Percentiles rank a stretch among this genome's conserved stretches.
These are phyloP conservation scores for Paxillus ammoniavirescens DNA, from an alignment of 768 basidiomycete species.

Conservation along the genomic window DNA sequence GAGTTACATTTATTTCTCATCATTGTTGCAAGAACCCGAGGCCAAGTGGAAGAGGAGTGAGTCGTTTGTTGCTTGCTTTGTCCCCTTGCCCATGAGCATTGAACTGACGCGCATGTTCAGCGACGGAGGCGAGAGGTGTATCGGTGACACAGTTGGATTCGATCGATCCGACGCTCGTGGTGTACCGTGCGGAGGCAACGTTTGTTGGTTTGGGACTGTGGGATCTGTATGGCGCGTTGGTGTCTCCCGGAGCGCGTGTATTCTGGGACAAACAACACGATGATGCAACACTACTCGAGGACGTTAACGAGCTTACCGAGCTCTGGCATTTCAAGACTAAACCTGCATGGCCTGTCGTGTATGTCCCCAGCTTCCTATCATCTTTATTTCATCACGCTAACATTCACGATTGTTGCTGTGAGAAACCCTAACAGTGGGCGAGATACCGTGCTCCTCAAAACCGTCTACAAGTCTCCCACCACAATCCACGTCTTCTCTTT, in stretches of 20 bases:
- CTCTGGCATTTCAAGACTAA: slow-evolving; percentile 92
- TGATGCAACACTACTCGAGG: slow-evolving; percentile 81
- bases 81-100: not conserved
- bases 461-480: slow-evolving; percentile 94
- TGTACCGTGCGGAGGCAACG: slow-evolving; percentile 94
- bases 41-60: slow-evolving; percentile 93
- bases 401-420: slow-evolving; percentile 1
- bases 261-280: slow-evolving; percentile 93
- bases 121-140: slow-evolving; percentile 84
- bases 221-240: slow-evolving; percentile 88
- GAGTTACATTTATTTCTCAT: slow-evolving; percentile 98
- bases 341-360: slow-evolving; percentile 93
- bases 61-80: slow-evolving; percentile 24
- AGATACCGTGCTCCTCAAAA: slow-evolving; percentile 88
- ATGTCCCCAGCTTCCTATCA: slow-evolving; percentile 33
- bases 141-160: slow-evolving; percentile 95
- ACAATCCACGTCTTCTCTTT: slow-evolving; percentile 95
- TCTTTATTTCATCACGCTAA: slow-evolving; percentile 7
- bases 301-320: slow-evolving; percentile 87
- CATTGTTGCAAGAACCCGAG: slow-evolving; percentile 93
- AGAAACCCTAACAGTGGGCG: slow-evolving; percentile 61
- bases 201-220: slow-evolving; percentile 95
- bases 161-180: slow-evolving; percentile 94
- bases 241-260: slow-evolving; percentile 77
- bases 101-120: slow-evolving; percentile 36